Evolutionary conservation across 352 stramenopile species (phyloP).

Genomic region (Globisporangium echinulatum): DNA sequence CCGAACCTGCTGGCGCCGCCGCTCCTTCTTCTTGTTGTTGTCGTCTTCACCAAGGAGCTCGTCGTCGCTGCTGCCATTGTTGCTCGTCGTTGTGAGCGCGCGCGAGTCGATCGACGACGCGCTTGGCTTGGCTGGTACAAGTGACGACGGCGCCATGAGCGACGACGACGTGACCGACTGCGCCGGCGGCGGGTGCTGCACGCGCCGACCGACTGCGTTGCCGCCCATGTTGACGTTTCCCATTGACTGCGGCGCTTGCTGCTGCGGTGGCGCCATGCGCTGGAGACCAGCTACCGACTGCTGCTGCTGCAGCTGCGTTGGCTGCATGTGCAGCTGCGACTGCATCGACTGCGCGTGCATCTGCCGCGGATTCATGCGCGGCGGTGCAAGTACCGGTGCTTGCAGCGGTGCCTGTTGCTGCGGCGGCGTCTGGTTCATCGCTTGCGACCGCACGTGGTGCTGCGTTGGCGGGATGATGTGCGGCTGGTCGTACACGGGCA

Average conservation of each 20-base stretch:
- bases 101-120: constrained; percentile 28
- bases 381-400: constrained; percentile 12
- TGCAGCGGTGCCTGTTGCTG: constrained; percentile 23
- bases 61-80: constrained; percentile 56
- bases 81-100: constrained; percentile 36
- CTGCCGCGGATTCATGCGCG: constrained; percentile 13
- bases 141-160: constrained; percentile 21
- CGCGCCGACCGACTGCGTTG: constrained; percentile 1
- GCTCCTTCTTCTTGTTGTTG: constrained; percentile 74
- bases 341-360: constrained; percentile 16
- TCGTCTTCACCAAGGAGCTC: constrained; percentile 49
- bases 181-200: constrained; percentile 8
- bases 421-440: constrained; percentile 24
- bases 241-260: constrained; percentile 10
- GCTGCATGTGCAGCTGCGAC: constrained; percentile 15
- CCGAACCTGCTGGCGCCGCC: constrained; percentile 67
- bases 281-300: constrained; percentile 6
- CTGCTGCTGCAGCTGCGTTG: constrained; percentile 12
- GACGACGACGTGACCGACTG: constrained; percentile 19
- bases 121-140: constrained; percentile 32
- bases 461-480: constrained; percentile 44
- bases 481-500: constrained; percentile 54
- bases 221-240: constrained; percentile 5
- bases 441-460: constrained; percentile 23
- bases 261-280: constrained; percentile 5